Evolutionary conservation across 805 yeast species (phyloP), one percentile per base, ranked within the genome.

Genomic region (Sporopachydermia lactativora): DNA sequence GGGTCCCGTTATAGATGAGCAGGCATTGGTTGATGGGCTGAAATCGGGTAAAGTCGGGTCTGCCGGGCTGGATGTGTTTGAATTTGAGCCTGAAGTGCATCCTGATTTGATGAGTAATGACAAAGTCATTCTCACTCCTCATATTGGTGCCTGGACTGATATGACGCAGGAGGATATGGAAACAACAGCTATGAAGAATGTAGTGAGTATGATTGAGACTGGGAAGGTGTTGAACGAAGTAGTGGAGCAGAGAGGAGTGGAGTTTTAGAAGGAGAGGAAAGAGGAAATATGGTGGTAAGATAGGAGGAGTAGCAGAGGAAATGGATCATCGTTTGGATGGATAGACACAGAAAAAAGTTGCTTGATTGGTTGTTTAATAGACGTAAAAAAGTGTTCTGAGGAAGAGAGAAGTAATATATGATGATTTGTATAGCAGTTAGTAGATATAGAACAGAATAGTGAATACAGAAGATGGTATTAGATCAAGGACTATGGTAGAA

Each of bases 11-110:
- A 62, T 75, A 44, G 72, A 75, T 50, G 80, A 75, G 52, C 53
- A 55, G 18, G 73, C 71, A 3, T 58, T 75, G 34, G 65, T 64
- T 1, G 60, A 58, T 18, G 65, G 67, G 3, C 57, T 75, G 36
- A 64, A 69, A 43, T 51, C 60, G 13, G 77, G 78, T 19, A 67
- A 73, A 49, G 57, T 75, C 14, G 62, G 66, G 4, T 58, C 70
- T 3, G 74, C 65, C 38, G 81, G 78, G 2, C 56, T 74, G 2
- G 81, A 75, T 46, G 81, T 75, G n/a, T 75, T 67, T 49, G 80
- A 74, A 52, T 40, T 54, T 42, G 81, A 75, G 61, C 81, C 81
- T 5, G 52, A 65, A 45, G 66, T 71, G 28, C 58, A 70, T 35
- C 65, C 65, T 36, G 73, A 67, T 39, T 61, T 75, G 43, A 49